Percentiles rank a stretch among this genome's conserved stretches.
phyloP scores from a whole-genome alignment of 345 rosid genomes.

The Turnera subulata region DNA sequence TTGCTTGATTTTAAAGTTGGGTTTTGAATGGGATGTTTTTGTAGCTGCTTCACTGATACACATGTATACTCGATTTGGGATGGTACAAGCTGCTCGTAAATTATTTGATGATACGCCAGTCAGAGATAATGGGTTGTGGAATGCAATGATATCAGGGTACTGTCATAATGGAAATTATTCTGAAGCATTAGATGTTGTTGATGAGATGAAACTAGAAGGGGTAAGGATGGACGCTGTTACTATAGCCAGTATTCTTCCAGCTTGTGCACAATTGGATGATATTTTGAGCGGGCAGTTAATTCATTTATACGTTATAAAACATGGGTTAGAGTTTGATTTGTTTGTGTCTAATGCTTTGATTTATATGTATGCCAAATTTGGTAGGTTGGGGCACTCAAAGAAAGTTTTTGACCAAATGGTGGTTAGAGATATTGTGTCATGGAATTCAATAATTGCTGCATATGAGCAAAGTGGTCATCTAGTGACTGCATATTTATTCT shows the following conservation, averaged over 20 bases:
- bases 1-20: conserved; percentile 55
- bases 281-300: conserved; percentile 52
- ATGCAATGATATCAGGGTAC: conserved; percentile 64
- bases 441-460: not conserved
- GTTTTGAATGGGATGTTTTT: conserved; percentile 58
- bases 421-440: no score
- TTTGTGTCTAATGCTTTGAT: no score
- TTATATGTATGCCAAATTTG: no score
- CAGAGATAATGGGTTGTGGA: no score
- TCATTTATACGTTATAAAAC: conserved; percentile 27
- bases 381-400: no score
- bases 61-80: conserved; percentile 70
- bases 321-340: no score
- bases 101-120: conserved; percentile 26
- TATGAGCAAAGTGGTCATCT: no score
- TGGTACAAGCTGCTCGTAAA: conserved; percentile 40
- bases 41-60: conserved; percentile 64
- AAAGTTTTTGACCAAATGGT: no score
- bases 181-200: conserved; percentile 53
- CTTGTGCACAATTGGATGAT: conserved; percentile 69
- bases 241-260: conserved; percentile 61
- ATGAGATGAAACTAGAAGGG: conserved; percentile 62
- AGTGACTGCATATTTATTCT: no score
- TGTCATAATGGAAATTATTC: conserved; percentile 53
- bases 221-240: conserved; percentile 67